phyloP scores from a whole-genome alignment of 1,284 basidiomycete genomes.

The Cryptococcus sp. region DNA sequence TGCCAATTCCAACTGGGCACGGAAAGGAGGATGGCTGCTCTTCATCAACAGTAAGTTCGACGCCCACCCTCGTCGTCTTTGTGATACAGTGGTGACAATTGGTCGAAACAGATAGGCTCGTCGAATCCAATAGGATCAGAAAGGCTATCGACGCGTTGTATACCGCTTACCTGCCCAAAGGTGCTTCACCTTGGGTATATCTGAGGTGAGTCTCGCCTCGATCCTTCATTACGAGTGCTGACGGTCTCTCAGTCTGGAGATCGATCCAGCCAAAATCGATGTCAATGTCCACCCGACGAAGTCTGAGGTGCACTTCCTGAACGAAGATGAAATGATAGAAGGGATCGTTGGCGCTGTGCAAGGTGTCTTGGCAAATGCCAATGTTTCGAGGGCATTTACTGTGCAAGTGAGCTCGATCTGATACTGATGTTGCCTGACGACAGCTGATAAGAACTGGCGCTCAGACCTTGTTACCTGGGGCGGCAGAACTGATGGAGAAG shows the following conservation, averaged over 20 bases:
- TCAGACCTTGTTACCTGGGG: conserved; percentile 54
- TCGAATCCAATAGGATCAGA: conserved; percentile 86
- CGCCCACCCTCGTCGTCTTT: neutral
- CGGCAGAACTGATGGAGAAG: conserved; percentile 28
- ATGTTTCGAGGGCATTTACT: conserved; percentile 70
- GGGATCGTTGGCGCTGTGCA: conserved; percentile 74
- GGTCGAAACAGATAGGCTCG: conserved; percentile 72
- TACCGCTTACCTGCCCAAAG: conserved; percentile 84
- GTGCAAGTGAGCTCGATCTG: conserved; percentile 65
- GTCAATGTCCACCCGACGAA: conserved; percentile 99
- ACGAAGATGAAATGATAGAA: conserved; percentile 87
- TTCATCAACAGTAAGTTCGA: conserved; percentile 88
- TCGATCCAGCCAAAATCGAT: conserved; percentile 86
- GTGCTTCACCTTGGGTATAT: conserved; percentile 87
- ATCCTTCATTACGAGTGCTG: neutral
- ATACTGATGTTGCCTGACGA: neutral
- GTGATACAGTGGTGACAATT: neutral
- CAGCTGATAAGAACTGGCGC: too few relatives aligned
- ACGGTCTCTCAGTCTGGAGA: conserved; percentile 63
- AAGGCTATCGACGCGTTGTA: conserved; percentile 87
- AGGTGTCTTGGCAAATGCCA: conserved; percentile 65
- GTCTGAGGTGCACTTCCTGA: conserved; percentile 90
- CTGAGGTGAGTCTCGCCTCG: conserved; percentile 63
- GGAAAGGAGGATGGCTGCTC: conserved; percentile 70
- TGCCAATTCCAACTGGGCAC: conserved; percentile 87